Evolutionary conservation across 73 alveolate species (phyloP).

Genomic region (Blepharisma stoltei): DNA sequence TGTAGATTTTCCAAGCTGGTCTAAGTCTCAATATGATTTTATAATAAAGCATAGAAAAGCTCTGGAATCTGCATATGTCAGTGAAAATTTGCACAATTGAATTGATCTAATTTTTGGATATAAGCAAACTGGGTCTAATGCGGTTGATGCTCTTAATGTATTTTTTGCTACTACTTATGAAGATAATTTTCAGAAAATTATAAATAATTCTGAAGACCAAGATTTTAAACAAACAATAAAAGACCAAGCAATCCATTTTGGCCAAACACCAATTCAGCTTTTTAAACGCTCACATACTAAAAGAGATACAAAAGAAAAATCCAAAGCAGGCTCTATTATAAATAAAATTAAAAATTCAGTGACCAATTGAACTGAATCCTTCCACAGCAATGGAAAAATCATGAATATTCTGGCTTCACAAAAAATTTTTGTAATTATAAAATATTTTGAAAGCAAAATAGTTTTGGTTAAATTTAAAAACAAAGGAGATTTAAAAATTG

Average conservation of each 20-base stretch:
- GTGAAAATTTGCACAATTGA: conserved; percentile 64
- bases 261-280: conserved; percentile 18
- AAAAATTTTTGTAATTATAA: no score
- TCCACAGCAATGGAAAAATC: neutral
- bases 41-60: conserved; percentile 65
- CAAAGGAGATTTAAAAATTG: no score
- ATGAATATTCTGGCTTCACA: no score
- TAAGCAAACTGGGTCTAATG: conserved; percentile 85
- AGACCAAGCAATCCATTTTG: conserved; percentile 19
- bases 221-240: neutral
- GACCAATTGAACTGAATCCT: neutral
- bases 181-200: conserved; percentile 36
- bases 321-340: no score
- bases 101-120: conserved; percentile 85
- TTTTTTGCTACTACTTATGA: conserved; percentile 83
- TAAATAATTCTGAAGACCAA: neutral
- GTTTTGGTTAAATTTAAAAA: no score
- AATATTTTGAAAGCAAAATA: no score
- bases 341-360: no score
- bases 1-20: conserved; percentile 81
- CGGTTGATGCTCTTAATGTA: conserved; percentile 74
- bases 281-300: conserved; percentile 10
- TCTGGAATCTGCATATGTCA: conserved; percentile 73
- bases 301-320: neutral
- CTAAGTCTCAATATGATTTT: conserved; percentile 68